phyloP scores from a whole-genome alignment of 2,329 filamentous ascomycete genomes.

The Penicillium fuscoglaucum region DNA sequence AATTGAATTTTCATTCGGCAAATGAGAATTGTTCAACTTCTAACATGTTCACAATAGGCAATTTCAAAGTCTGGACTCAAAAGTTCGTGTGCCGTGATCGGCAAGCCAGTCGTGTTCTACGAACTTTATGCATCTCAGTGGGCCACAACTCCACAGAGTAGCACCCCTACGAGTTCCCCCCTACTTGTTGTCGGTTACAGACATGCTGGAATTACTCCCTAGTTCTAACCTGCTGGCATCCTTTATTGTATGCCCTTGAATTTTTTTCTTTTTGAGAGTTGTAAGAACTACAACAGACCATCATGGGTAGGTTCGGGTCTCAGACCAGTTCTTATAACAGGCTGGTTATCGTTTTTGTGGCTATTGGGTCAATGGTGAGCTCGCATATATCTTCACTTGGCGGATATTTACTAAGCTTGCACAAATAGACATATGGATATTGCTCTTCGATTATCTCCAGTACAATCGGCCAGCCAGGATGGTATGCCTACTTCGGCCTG shows the following conservation, averaged over 20 bases:
- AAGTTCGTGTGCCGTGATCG: slow-evolving; percentile 1
- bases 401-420: slow-evolving; percentile 1
- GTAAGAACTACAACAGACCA: slow-evolving; percentile 5
- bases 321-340: slow-evolving; percentile 43
- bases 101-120: neutral
- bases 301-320: slow-evolving; percentile 35
- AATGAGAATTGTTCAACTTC: neutral
- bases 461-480: slow-evolving; percentile 56
- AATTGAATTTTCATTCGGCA: neutral
- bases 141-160: slow-evolving; percentile 2
- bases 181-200: neutral
- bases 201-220: neutral
- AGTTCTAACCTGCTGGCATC: neutral
- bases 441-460: slow-evolving; percentile 53
- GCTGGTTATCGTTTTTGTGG: slow-evolving; percentile 42
- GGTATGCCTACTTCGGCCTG: slow-evolving; percentile 53
- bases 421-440: slow-evolving; percentile 52
- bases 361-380: slow-evolving; percentile 43
- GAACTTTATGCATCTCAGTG: slow-evolving; percentile 4
- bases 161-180: neutral
- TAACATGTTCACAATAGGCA: neutral
- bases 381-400: neutral
- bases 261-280: neutral
- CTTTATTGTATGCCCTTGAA: neutral
- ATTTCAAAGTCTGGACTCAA: neutral